A percentile compares a stretch with the other conserved stretches of the same genome.
Conservation (phyloP, 2,329 filamentous ascomycete genomes). For the Amylocarpus encephaloides region DNA sequence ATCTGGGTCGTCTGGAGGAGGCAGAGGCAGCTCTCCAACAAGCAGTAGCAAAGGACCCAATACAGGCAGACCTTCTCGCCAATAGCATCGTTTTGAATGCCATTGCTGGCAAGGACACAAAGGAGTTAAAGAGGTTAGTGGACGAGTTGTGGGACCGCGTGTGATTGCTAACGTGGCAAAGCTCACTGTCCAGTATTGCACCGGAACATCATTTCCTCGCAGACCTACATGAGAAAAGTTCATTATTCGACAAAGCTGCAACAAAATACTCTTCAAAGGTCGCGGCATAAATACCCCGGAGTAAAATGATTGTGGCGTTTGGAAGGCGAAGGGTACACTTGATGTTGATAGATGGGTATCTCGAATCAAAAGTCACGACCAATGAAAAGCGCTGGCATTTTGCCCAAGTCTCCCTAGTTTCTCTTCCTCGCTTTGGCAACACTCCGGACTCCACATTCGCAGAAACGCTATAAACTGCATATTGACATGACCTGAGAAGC, state of each 20-base stretch:
- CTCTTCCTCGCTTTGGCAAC: conserved; percentile 9
- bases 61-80: conserved; percentile 68
- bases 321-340: conserved; percentile 10
- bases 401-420: no score
- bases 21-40: conserved; percentile 80
- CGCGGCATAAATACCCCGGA: conserved; percentile 21
- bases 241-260: conserved; percentile 79
- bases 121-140: conserved; percentile 56
- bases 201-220: conserved; percentile 63
- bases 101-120: conserved; percentile 64
- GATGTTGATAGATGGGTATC: conserved; percentile 9
- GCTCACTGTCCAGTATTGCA: conserved; percentile 50
- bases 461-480: conserved; percentile 15
- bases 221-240: conserved; percentile 78
- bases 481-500: conserved; percentile 21
- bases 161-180: conserved; percentile 27
- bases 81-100: conserved; percentile 77
- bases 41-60: conserved; percentile 67
- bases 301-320: conserved; percentile 21
- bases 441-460: conserved; percentile 9
- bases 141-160: neutral
- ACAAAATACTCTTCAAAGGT: conserved; percentile 84
- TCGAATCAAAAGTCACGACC: conserved; percentile 8
- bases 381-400: neutral
- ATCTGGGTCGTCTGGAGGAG: conserved; percentile 82